Percentiles rank a stretch among this genome's conserved stretches.
These are phyloP conservation scores for Leucosporidium yakuticum DNA, from an alignment of 768 basidiomycete genomes.

Conservation along the genomic window DNA sequence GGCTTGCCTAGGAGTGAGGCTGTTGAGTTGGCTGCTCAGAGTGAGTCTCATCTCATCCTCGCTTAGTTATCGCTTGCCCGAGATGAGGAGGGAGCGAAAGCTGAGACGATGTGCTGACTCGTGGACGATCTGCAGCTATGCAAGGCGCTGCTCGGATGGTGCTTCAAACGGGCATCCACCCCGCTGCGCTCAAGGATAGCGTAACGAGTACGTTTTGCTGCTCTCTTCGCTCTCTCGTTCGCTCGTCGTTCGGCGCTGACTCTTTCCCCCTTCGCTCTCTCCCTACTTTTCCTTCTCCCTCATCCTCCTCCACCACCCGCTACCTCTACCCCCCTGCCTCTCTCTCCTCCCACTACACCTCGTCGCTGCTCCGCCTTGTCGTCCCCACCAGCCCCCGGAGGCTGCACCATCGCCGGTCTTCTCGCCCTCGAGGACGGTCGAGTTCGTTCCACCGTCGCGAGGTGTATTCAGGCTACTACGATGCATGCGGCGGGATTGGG, in stretches of 20 bases:
- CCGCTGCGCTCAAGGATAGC: conserved; percentile 92
- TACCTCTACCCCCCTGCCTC: no score
- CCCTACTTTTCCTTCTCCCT: not conserved
- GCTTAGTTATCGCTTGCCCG: not conserved
- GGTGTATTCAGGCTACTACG: conserved; percentile 89
- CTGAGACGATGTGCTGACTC: not conserved
- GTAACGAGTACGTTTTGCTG: conserved; percentile 70
- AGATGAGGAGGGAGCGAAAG: not conserved
- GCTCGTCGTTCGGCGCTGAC: not conserved
- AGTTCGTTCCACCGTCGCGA: conserved; percentile 87
- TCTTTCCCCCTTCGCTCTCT: not conserved
- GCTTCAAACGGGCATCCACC: conserved; percentile 78
- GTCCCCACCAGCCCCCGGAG: conserved; percentile 70
- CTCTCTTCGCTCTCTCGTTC: not conserved
- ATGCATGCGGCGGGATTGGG: conserved; percentile 81
- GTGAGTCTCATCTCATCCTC: conserved; percentile 50
- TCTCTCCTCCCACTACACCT: no score
- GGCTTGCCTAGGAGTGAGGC: conserved; percentile 90
- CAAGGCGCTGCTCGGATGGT: conserved; percentile 97
- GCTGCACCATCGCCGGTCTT: conserved; percentile 96
- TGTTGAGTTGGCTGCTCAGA: conserved; percentile 89
- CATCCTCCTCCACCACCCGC: no score
- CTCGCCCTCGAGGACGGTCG: conserved; percentile 88
- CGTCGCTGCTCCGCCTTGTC: no score
- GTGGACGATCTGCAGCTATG: no score